Evolutionary conservation across 148 eudicot species (phyloP), one percentile per base, ranked within the genome.

Genomic region (Vaccinium macrocarpon): DNA sequence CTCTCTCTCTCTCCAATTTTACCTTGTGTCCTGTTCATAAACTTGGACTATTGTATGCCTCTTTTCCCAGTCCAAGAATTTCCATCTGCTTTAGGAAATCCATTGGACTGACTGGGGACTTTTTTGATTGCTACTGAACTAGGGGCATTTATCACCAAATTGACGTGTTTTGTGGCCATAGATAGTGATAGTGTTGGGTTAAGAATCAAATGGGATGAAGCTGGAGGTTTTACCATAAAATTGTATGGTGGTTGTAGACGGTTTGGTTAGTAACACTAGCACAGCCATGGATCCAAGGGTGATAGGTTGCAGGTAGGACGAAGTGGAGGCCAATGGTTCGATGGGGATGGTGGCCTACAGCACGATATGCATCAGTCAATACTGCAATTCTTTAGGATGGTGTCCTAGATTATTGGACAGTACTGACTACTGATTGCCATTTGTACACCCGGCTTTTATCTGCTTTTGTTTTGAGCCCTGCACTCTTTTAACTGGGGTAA

Each of bases 161-260:
- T 42, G 46, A 42, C 46, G 46, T 27, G 74, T 13, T 27, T 68
- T 62, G 42, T 68, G 74, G 38, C 38, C 18, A 68, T 27, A 23
- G 74, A 68, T 71, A 32, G 75, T 71, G 75, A 29, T 71, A 48
- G 48, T 32, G 19, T 29, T 71, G 75, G 19, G 46, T 5, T 71
- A 71, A 32, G 75, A 32, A 71, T 71, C 32, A 46, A 14, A 71
- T 1, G 14, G 32, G 75, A 29, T 29, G 46, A 71, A 71, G 76
- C 4, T 71, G 76, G n/a, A 71, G 76, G 76, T 71, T 71, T 71
- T 71, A 13, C 76, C n/a, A 32, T 71, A 71, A 5, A 71, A 71
- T 71, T 35, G 35, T 46, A 35, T 71, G 3, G 42, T 71, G n/a
- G 49, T 71, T 32, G 76, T 21, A 35, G 9, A 71, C 1, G 9